These are phyloP conservation scores for Dictyostelium capitatum DNA, from an alignment of 78 protist species.

Conservation along the genomic window DNA sequence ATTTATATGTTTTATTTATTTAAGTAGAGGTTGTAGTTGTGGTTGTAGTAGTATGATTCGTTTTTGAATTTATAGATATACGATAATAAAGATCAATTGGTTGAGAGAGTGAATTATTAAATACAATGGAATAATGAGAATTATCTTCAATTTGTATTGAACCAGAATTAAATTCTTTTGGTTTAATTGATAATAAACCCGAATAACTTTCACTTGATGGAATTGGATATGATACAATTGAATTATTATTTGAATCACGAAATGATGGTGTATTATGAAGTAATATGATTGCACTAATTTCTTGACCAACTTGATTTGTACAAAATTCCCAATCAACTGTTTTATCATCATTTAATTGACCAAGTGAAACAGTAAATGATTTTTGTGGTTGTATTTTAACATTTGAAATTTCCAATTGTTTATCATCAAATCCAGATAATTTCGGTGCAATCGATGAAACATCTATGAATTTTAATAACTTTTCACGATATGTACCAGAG, in stretches of 20 bases:
- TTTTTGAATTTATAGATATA: constrained; percentile 15
- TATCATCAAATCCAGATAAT: constrained; percentile 23
- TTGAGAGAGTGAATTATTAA: constrained; percentile 34
- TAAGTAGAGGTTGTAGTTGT: not conserved
- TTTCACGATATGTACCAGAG: constrained; percentile 2
- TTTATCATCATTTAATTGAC: constrained; percentile 16
- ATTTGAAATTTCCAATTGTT: not conserved
- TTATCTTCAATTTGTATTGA: constrained; percentile 23
- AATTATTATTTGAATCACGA: not conserved
- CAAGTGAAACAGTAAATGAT: not conserved
- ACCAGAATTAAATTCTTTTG: constrained; percentile 57
- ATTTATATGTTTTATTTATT: too few species aligned
- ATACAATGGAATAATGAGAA: not conserved
- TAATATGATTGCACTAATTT: constrained; percentile 4
- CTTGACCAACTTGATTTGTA: not conserved
- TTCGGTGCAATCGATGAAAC: not conserved
- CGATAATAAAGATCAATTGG: constrained; percentile 21
- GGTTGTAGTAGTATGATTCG: constrained; percentile 2
- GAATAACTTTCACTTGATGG: not conserved
- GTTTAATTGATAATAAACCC: not conserved
- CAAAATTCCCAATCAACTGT: constrained; percentile 54
- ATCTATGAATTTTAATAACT: constrained; percentile 42
- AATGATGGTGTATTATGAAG: not conserved
- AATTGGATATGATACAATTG: not conserved
- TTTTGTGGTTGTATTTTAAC: constrained; percentile 1